Evolutionary conservation across 345 rosid species (phyloP).

Genomic region (Camelina hispida): DNA sequence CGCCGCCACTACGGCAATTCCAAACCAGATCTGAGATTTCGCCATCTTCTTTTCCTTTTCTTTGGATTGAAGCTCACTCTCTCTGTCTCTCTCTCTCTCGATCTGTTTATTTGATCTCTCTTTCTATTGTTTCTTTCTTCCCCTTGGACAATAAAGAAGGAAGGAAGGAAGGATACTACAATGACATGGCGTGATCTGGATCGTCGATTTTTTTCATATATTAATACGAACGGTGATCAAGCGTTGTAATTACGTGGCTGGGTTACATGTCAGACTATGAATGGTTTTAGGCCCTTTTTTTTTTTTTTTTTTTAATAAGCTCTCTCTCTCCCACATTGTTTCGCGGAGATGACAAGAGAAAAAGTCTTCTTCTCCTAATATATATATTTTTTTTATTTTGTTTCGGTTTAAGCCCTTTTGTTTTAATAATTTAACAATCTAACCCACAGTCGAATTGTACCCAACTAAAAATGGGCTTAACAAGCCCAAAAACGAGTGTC

Average conservation of each 20-base stretch:
- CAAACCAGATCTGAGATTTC: constrained; percentile 76
- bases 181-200: constrained; percentile 32
- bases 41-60: constrained; percentile 44
- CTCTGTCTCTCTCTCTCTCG: background rate
- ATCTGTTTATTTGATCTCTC: background rate
- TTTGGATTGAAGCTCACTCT: background rate
- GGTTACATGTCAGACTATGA: constrained; percentile 40
- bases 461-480: no score
- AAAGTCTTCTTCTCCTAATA: constrained; percentile 4
- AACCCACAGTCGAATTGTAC: background rate
- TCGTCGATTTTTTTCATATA: constrained; percentile 4
- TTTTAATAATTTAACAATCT: background rate
- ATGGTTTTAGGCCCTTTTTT: constrained; percentile 26
- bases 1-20: constrained; percentile 51
- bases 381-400: background rate
- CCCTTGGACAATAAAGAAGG: no score
- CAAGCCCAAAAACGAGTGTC: no score
- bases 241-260: constrained; percentile 35
- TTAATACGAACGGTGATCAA: constrained; percentile 28
- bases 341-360: constrained; percentile 32
- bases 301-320: no score
- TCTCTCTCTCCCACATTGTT: constrained; percentile 15
- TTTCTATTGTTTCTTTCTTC: no score
- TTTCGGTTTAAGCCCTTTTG: background rate
- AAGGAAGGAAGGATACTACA: no score